phyloP scores from a whole-genome alignment of 2,329 filamentous ascomycete genomes.

The Calycina herbarum region DNA sequence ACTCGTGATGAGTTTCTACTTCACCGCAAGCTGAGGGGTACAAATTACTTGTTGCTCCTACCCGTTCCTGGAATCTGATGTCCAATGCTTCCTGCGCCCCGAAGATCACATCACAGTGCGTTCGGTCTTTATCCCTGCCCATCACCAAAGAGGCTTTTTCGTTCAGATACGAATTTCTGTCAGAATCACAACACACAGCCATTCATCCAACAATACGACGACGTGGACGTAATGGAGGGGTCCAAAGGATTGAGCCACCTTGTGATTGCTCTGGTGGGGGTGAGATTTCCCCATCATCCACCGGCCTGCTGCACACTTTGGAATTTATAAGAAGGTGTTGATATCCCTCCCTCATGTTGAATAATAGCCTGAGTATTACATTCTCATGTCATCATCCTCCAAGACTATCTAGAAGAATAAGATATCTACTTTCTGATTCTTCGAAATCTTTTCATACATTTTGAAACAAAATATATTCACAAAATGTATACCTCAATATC shows the following conservation, averaged over 20 bases:
- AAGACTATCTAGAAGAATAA: background rate
- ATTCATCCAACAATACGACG: constrained; percentile 2
- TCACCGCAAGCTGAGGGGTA: background rate
- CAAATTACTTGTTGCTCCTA: background rate
- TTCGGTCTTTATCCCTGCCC: constrained; percentile 3
- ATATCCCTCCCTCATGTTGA: background rate
- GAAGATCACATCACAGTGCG: background rate
- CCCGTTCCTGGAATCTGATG: background rate
- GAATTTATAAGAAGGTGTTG: background rate
- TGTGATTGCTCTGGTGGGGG: background rate
- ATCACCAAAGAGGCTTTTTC: background rate
- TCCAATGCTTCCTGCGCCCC: constrained; percentile 4
- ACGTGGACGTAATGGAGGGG: background rate
- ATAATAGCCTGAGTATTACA: background rate
- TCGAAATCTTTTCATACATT: too few species aligned
- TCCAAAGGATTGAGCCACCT: background rate
- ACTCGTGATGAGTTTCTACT: background rate
- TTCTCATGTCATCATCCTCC: background rate
- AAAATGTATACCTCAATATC: constrained; percentile 11
- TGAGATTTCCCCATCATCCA: background rate
- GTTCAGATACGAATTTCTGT: background rate
- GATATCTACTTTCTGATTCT: background rate
- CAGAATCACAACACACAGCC: background rate
- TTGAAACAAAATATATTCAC: background rate
- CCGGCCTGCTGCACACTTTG: background rate